Base-by-base conservation (phyloP, 1,284 basidiomycete genomes). In the Leccinum pachyderme region DNA sequence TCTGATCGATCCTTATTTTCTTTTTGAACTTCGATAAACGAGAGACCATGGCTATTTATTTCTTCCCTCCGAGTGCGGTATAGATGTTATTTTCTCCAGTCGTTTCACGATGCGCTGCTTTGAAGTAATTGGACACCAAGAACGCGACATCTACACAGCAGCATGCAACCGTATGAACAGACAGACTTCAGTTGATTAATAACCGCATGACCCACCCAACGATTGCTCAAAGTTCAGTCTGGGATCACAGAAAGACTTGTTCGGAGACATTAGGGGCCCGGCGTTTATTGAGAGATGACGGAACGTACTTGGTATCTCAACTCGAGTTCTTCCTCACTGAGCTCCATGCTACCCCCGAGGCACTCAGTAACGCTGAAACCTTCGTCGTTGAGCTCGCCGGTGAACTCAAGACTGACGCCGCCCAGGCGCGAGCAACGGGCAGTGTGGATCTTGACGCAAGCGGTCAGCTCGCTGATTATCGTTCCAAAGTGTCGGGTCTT, bases 371-470 rank as follows among this genome's bases (percentile, higher is more conserved):
- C 96, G 60, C 91, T 93, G 73, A 89, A 95, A 1, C 95, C 95
- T 54, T 95, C 87, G 8, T 93, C 90, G 60, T 93, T 93, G 52
- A 97, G 77, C 71, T 99, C 96, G 15, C 95, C 96, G 0, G 96
- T 99, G 68, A 99, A 89, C 74, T 99, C 96, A 43, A 99, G 84
- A 69, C 93, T 95, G 22, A 98, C 90, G n/a, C 96, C 96, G n/a
- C 89, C 89, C 1, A 98, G 79, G 35, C 86, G 82, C 5, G 92
- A 94, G 15, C 77, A 76, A 60, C 81, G 81, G 43, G 80, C 75
- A 6, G 81, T 73, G 70, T 98, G 95, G 58, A 98, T 93, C 24
- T 82, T 80, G 59, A 98, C 80, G 56, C 88, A 91, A 1, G 87
- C 77, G 0, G 87, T 89, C 41, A 99, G 81, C 72, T 99, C 96